Base-by-base conservation (phyloP, 495 filamentous ascomycete species). In the Echria macrotheca region DNA sequence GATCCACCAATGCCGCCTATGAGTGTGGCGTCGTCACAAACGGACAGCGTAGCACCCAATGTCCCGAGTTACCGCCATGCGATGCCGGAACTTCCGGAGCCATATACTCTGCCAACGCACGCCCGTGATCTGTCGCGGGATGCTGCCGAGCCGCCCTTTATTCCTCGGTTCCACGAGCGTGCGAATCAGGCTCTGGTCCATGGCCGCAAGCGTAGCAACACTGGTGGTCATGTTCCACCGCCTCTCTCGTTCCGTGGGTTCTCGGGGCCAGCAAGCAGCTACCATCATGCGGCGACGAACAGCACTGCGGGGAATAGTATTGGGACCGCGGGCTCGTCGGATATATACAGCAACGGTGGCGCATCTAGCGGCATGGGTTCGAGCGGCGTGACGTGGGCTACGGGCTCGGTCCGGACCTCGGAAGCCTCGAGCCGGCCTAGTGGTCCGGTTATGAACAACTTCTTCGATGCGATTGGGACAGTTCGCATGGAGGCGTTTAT, bases 401-500 rank as follows among this genome's bases (percentile, higher is more conserved):
- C 58, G 3, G 59, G 67, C n/a, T 70, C 75, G 23, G 57, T 75
- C 43, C 65, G 80, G 69, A 85, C 64, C 50, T 90, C 52, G 66
- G 79, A 63, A 69, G 85, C 58, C 52, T 90, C 65, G 64, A 89
- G 66, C 64, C 74, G 55, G 66, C 57, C 65, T 17, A 70, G 52
- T 41, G 60, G 46, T 12, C 53, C 61, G n/a, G 46, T 48, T 10
- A 56, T 54, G 54, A 69, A 70, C 45, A 83, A 84, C 50, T 84
- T 84, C 67, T 83, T 84, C 62, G 82, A 85, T 32, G 83, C 86
- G 0, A 85, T 95, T 23, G 93, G 93, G 12, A 96, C 89, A 8
- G 81, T 98, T 32, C 81, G 93, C 23, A 98, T 98, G 93, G 93
- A 97, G 65, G 93, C 93, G 0, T 98, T 98, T 60, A 85, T 91